A percentile compares a stretch with the other conserved stretches of the same genome.
These are phyloP conservation scores for Chrysanthemum makinoi DNA, from an alignment of 129 eudicot genomes.

Conservation along the genomic window DNA sequence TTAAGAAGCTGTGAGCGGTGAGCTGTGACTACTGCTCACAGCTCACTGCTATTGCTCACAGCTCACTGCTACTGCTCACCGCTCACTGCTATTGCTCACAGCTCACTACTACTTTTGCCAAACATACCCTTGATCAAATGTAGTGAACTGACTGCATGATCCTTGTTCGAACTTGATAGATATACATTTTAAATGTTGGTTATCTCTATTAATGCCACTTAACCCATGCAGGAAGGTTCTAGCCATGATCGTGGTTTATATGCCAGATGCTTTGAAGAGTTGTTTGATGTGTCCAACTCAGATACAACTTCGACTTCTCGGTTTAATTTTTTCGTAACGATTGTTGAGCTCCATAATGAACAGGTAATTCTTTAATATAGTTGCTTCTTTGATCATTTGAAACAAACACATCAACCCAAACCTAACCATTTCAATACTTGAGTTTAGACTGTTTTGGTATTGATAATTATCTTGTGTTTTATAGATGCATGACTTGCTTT, in stretches of 20 bases:
- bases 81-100: too few species aligned
- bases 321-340: constrained; percentile 73
- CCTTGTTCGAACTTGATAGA: not conserved
- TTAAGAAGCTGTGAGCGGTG: too few species aligned
- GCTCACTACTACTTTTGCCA: too few species aligned
- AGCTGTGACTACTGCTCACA: too few species aligned
- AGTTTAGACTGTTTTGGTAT: not conserved
- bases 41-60: too few species aligned
- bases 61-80: too few species aligned
- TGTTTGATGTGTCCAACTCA: constrained; percentile 95
- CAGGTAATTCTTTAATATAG: constrained; percentile 50
- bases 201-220: constrained; percentile 6
- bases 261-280: constrained; percentile 93
- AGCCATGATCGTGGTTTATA: constrained; percentile 97
- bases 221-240: constrained; percentile 85
- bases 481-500: constrained; percentile 81
- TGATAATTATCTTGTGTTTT: constrained; percentile 31
- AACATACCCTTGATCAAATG: too few species aligned
- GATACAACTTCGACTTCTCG: constrained; percentile 85
- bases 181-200: constrained; percentile 7
- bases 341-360: constrained; percentile 83
- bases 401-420: not conserved
- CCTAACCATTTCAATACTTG: not conserved
- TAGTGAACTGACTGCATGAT: constrained; percentile 10
- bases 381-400: not conserved